These are phyloP conservation scores for Austropuccinia psidii DNA, from an alignment of 1,284 basidiomycete species.

Conservation along the genomic window DNA sequence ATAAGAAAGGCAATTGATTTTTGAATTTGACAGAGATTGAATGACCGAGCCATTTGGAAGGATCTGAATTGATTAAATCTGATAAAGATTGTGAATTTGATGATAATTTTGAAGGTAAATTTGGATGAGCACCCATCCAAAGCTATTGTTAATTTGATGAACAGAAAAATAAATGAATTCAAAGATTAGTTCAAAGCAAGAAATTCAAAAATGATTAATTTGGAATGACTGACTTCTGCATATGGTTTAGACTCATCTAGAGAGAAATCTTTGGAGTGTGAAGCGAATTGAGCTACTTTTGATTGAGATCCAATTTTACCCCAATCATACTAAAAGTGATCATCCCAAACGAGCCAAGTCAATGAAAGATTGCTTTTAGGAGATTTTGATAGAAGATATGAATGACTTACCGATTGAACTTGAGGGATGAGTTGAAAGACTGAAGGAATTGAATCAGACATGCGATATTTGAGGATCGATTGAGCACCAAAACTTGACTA, in stretches of 20 bases:
- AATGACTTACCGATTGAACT: conserved; percentile 43
- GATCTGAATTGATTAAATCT: conserved; percentile 59
- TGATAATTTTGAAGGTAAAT: conserved; percentile 65
- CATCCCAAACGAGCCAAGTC: background rate
- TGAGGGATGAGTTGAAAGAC: conserved; percentile 41
- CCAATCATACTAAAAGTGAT: conserved; percentile 51
- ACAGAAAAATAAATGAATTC: background rate
- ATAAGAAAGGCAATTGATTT: conserved; percentile 80
- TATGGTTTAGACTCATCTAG: conserved; percentile 57
- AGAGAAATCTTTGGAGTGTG: conserved; percentile 52
- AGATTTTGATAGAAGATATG: background rate
- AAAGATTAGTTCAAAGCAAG: background rate
- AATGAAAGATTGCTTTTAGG: background rate
- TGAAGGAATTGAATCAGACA: background rate
- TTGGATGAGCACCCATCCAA: conserved; percentile 98
- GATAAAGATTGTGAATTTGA: conserved; percentile 54
- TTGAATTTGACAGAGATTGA: conserved; percentile 60
- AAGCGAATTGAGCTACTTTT: conserved; percentile 54
- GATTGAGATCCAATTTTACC: conserved; percentile 54
- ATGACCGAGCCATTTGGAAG: conserved; percentile 60
- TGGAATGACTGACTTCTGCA: conserved; percentile 55
- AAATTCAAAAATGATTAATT: conserved; percentile 39
- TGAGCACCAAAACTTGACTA: background rate
- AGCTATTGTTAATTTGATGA: conserved; percentile 53
- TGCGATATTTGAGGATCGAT: background rate